Conservation (phyloP, 805 yeast genomes). For the Tetrapisispora taiwanensis region DNA sequence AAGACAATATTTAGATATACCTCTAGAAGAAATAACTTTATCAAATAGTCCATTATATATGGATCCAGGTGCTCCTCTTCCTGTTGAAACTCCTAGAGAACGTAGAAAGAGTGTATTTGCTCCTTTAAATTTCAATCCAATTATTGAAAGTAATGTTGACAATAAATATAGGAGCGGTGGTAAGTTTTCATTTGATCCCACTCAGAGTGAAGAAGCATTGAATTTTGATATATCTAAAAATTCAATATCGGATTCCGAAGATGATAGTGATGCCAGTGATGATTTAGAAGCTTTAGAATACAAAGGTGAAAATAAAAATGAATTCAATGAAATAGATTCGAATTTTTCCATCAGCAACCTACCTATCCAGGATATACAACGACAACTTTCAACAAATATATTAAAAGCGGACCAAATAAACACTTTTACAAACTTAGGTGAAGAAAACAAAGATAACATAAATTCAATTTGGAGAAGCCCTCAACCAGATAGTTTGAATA, state of each 20-base stretch:
- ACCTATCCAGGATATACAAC: slow-evolving; percentile 9
- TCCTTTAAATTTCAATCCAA: slow-evolving; percentile 72
- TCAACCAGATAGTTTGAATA: slow-evolving; percentile 11
- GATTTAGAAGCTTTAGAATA: slow-evolving; percentile 17
- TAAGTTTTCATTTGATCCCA: slow-evolving; percentile 47
- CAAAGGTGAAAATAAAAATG: slow-evolving; percentile 14
- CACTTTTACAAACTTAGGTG: slow-evolving; percentile 3
- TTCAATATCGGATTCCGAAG: slow-evolving; percentile 26
- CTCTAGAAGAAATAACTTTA: slow-evolving; percentile 48
- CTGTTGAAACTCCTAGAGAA: slow-evolving; percentile 41
- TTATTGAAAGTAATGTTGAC: slow-evolving; percentile 65
- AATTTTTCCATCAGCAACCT: slow-evolving; percentile 10
- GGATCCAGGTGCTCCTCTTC: slow-evolving; percentile 82
- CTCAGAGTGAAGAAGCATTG: slow-evolving; percentile 24
- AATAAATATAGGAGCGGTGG: slow-evolving; percentile 87
- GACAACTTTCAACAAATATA: slow-evolving; percentile 10
- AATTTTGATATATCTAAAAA: slow-evolving; percentile 26
- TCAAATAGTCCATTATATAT: slow-evolving; percentile 46
- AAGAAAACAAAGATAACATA: slow-evolving; percentile 14
- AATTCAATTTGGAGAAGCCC: slow-evolving; percentile 23
- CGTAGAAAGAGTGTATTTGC: slow-evolving; percentile 60
- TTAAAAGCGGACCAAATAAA: slow-evolving; percentile 8
- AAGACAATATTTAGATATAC: slow-evolving; percentile 38
- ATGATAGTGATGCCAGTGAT: slow-evolving; percentile 23
- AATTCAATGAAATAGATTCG: slow-evolving; percentile 11